Base-by-base conservation (phyloP, 306 rosid species). In the Castanea mollissima region DNA sequence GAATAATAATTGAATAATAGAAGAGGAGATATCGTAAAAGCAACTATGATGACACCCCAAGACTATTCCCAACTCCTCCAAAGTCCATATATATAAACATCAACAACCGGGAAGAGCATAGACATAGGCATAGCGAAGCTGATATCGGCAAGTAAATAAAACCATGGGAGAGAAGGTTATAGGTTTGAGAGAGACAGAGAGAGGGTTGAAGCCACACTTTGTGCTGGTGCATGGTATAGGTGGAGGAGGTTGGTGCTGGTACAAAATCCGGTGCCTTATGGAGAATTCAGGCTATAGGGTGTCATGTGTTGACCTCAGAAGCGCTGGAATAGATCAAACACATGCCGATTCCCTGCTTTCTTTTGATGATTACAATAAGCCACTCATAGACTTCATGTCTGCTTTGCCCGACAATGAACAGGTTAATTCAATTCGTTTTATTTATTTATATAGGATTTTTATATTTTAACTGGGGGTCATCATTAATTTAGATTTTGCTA, bases 161-260 rank as follows among this genome's bases (percentile, higher is more conserved):
- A 76, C 23, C 81, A 85, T 88, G 78, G 87, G 71, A 75, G 86
- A 82, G 67, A 85, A 82, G 23, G 78, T 19, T 73, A 84, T 2
- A 44, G 73, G 38, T 71, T 56, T 27, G 29, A 83, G 55, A 60
- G 64, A 69, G 72, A 69, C 2, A 35, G 58, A 16, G 4, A 13
- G 68, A 27, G 57, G 62, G 12, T 70, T 83, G 82, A 82, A 83
- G 78, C 86, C 87, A 67, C 95, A 95, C 91, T 95, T 91, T 76
- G 99, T 95, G 78, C 89, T 95, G 71, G 91, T 95, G 59, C 99
- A 93, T 82, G 99, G 99, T 55, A 19, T 93, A 73, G 35, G 97
- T 19, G 94, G 94, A 13, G 99, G 98, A 55, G 78, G 87, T 71
- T 95, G 99, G 99, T 90, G 99, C 69, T 95, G 99, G 99, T 95